A percentile compares a stretch with the other conserved stretches of the same genome.
phyloP scores from a whole-genome alignment of 345 rosid species.

The Aquilaria yunnanensis region DNA sequence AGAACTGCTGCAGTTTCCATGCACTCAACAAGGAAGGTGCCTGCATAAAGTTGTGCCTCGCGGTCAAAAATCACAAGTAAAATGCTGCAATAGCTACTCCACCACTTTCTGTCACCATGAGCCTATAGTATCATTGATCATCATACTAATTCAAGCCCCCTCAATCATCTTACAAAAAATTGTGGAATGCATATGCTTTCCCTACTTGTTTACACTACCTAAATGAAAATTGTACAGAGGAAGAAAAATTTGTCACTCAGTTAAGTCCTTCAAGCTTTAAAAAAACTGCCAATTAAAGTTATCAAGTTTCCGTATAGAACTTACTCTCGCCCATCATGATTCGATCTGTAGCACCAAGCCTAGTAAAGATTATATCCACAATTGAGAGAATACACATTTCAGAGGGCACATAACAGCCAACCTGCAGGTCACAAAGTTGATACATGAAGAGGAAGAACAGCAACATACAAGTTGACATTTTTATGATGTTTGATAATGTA shows the following conservation, averaged over 20 bases:
- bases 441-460: neutral
- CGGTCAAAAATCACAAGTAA: conserved; percentile 10
- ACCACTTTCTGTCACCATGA: too few species aligned
- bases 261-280: too few species aligned
- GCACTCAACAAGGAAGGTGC: conserved; percentile 91
- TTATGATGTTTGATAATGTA: neutral
- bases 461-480: neutral
- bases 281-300: neutral
- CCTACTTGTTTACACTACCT: too few species aligned
- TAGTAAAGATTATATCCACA: conserved; percentile 79
- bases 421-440: conserved; percentile 38
- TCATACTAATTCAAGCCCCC: too few species aligned
- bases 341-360: conserved; percentile 90
- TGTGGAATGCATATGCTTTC: too few species aligned
- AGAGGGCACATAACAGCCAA: conserved; percentile 83
- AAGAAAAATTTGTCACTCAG: too few species aligned
- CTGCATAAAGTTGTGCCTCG: conserved; percentile 30
- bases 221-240: too few species aligned
- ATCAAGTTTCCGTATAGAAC: conserved; percentile 18
- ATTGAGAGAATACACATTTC: conserved; percentile 63
- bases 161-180: too few species aligned
- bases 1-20: conserved; percentile 96
- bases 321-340: conserved; percentile 96
- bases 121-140: too few species aligned
- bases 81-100: neutral